phyloP scores from a whole-genome alignment of 2,329 filamentous ascomycete species.

The Plectosphaerella cucumerina region DNA sequence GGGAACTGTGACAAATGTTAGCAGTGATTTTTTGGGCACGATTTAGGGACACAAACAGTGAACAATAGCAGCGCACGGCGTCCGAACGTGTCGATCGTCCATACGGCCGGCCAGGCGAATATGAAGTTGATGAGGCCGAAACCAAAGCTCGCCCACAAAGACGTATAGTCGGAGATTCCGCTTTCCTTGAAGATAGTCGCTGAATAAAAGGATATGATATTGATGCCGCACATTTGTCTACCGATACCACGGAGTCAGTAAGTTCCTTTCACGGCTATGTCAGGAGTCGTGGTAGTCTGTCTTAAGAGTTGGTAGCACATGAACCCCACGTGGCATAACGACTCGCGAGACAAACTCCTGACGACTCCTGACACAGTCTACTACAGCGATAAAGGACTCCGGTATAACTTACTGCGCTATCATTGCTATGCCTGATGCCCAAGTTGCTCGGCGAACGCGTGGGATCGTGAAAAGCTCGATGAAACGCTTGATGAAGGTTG shows the following conservation, averaged over 20 bases:
- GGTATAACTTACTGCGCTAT: slow-evolving; percentile 56
- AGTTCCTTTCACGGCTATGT: slow-evolving; percentile 24
- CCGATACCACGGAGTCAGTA: not conserved
- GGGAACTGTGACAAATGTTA: slow-evolving; percentile 65
- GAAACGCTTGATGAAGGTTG: slow-evolving; percentile 43
- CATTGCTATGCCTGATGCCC: slow-evolving; percentile 67
- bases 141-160: slow-evolving; percentile 51
- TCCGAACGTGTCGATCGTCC: slow-evolving; percentile 64
- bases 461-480: slow-evolving; percentile 55
- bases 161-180: slow-evolving; percentile 31
- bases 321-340: too few relatives aligned
- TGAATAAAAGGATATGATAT: slow-evolving; percentile 47
- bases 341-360: not conserved
- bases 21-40: slow-evolving; percentile 62
- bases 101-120: slow-evolving; percentile 63
- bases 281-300: too few relatives aligned
- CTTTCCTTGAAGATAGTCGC: slow-evolving; percentile 41
- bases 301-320: too few relatives aligned
- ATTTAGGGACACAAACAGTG: slow-evolving; percentile 27
- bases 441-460: slow-evolving; percentile 56
- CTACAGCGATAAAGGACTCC: too few relatives aligned
- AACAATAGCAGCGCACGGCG: slow-evolving; percentile 58
- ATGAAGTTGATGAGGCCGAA: slow-evolving; percentile 55
- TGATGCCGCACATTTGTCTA: slow-evolving; percentile 24
- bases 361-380: too few relatives aligned